Percentiles rank a stretch among this genome's conserved stretches.
Conservation (phyloP, 2,329 filamentous ascomycete genomes). For the Pestalotiopsis sp. region DNA sequence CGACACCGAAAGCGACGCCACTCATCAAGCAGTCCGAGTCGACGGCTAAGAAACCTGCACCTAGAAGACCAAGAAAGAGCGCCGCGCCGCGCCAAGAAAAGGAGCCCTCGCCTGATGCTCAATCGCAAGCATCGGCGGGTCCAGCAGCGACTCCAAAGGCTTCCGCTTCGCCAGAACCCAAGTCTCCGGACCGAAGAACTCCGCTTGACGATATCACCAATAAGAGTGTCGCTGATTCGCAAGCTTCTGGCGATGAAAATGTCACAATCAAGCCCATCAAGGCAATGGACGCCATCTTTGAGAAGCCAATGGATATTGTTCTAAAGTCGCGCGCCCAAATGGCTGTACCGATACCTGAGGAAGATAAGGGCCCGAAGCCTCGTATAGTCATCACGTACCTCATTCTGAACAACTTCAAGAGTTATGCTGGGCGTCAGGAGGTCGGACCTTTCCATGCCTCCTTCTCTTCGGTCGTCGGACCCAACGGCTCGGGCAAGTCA, state of each 20-base stretch:
- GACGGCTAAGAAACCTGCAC: slow-evolving; percentile 33
- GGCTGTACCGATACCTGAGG: slow-evolving; percentile 67
- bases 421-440: slow-evolving; percentile 92
- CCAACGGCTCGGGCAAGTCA: slow-evolving; percentile 97
- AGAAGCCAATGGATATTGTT: slow-evolving; percentile 92
- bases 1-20: slow-evolving; percentile 32
- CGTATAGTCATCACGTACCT: slow-evolving; percentile 93
- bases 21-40: slow-evolving; percentile 27
- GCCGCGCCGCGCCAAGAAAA: slow-evolving; percentile 42
- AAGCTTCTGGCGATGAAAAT: slow-evolving; percentile 47
- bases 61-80: slow-evolving; percentile 66
- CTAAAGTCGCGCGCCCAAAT: slow-evolving; percentile 75
- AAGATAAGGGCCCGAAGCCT: slow-evolving; percentile 72
- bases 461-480: slow-evolving; percentile 96
- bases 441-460: slow-evolving; percentile 96
- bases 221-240: slow-evolving; percentile 64
- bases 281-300: slow-evolving; percentile 75
- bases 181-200: slow-evolving; percentile 51
- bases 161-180: slow-evolving; percentile 58
- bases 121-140: slow-evolving; percentile 33
- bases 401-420: slow-evolving; percentile 96
- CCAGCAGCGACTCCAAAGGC: slow-evolving; percentile 52
- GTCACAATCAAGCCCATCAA: slow-evolving; percentile 70
- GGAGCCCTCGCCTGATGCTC: slow-evolving; percentile 38
- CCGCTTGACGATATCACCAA: slow-evolving; percentile 76